These are phyloP conservation scores for Podospora tetraspora DNA, from an alignment of 495 filamentous ascomycete species.

Conservation along the genomic window DNA sequence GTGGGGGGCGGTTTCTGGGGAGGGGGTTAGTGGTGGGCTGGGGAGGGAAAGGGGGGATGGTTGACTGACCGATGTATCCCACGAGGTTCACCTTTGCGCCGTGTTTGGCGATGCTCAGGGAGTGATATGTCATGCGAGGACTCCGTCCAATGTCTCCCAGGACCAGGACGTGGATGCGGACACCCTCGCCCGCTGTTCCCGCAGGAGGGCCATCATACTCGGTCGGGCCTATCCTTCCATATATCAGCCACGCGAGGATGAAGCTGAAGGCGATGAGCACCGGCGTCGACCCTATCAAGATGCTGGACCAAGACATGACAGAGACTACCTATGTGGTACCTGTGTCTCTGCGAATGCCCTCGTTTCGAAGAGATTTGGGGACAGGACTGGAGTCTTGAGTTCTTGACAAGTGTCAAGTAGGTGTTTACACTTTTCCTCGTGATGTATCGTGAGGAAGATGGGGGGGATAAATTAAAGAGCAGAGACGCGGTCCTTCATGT, in stretches of 20 bases:
- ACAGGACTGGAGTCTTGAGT: not conserved
- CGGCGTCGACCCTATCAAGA: not conserved
- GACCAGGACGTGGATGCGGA: constrained; percentile 77
- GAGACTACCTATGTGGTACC: no score
- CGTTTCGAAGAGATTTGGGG: no score
- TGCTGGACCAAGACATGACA: not conserved
- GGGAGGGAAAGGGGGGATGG: not conserved
- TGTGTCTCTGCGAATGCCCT: no score
- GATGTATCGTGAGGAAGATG: not conserved
- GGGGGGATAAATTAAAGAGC: not conserved
- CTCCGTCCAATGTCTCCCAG: constrained; percentile 96
- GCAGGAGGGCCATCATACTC: constrained; percentile 22
- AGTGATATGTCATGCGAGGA: constrained; percentile 98
- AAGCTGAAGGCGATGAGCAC: not conserved
- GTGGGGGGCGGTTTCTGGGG: constrained; percentile 51
- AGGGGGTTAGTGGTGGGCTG: constrained; percentile 2
- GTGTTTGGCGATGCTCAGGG: constrained; percentile 81
- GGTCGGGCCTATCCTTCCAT: constrained; percentile 11
- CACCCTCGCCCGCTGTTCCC: constrained; percentile 21
- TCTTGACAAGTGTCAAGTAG: constrained; percentile 14
- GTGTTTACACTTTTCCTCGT: not conserved
- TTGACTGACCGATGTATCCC: constrained; percentile 69
- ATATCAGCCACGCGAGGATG: constrained; percentile 1
- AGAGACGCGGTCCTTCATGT: not conserved
- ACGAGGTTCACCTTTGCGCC: constrained; percentile 78